These are phyloP conservation scores for Eucalyptus microcorys DNA, from an alignment of 345 rosid species.

Conservation along the genomic window DNA sequence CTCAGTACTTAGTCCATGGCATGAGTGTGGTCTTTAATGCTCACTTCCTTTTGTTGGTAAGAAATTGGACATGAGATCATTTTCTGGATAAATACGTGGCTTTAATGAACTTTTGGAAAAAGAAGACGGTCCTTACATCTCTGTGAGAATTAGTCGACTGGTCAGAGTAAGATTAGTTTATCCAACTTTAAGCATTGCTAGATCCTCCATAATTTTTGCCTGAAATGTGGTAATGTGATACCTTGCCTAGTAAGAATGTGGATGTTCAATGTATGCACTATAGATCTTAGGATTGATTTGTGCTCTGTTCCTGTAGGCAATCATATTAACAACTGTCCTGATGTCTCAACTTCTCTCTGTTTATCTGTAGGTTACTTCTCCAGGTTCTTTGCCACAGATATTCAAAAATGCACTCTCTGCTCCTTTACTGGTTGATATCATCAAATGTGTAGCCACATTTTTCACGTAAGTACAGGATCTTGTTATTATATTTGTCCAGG, in stretches of 20 bases:
- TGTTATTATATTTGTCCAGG: not conserved
- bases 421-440: slow-evolving; percentile 56
- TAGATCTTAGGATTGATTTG: not conserved
- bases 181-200: not conserved
- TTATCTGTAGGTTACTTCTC: slow-evolving; percentile 43
- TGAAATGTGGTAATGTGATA: not conserved
- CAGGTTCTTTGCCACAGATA: slow-evolving; percentile 64
- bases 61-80: not conserved
- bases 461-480: slow-evolving; percentile 34
- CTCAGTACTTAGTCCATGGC: not conserved
- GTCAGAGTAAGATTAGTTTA: not conserved
- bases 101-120: not conserved
- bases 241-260: not conserved
- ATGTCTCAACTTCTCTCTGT: not conserved
- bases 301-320: not conserved
- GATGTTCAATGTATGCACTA: not conserved
- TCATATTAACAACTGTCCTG: not conserved
- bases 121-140: not conserved
- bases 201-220: not conserved
- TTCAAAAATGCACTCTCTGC: slow-evolving; percentile 72
- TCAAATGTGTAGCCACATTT: slow-evolving; percentile 57
- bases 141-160: not conserved
- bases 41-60: not conserved
- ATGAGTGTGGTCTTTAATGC: not conserved
- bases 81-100: not conserved